phyloP scores from a whole-genome alignment of 441 rosid species.

The Croton setiger region DNA sequence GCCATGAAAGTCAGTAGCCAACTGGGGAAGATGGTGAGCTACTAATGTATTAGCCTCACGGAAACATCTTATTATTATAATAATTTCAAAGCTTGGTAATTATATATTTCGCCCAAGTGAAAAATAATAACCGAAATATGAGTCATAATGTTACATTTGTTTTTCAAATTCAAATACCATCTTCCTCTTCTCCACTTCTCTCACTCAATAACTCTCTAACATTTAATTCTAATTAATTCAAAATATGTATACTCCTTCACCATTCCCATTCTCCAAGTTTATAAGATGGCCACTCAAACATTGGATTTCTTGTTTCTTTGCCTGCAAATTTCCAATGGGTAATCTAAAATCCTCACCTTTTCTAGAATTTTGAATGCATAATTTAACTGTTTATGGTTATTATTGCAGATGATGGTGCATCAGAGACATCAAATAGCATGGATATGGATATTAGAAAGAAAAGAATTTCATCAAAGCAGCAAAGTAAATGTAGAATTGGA shows the following conservation, averaged over 20 bases:
- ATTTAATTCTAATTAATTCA: neutral
- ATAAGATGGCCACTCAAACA: conserved; percentile 58
- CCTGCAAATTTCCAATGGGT: conserved; percentile 50
- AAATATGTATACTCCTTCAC: conserved; percentile 36
- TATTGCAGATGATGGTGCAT: conserved; percentile 32
- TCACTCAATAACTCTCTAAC: neutral
- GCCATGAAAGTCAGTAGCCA: too few species aligned
- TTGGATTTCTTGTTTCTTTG: conserved; percentile 64
- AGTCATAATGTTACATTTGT: too few species aligned
- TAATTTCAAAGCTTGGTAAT: too few species aligned
- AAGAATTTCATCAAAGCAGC: conserved; percentile 27
- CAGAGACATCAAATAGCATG: conserved; percentile 15
- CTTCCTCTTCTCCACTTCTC: neutral
- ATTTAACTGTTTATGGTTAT: neutral
- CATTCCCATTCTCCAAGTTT: conserved; percentile 43
- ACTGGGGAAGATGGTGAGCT: too few species aligned
- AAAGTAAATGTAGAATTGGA: conserved; percentile 26
- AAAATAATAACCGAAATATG: too few species aligned
- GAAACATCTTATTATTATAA: too few species aligned
- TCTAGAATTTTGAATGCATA: neutral
- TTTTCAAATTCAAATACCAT: neutral
- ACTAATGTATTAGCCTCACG: too few species aligned
- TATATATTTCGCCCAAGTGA: too few species aligned
- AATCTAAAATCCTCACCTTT: neutral
- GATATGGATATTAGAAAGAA: conserved; percentile 22